Evolutionary conservation across 2,329 filamentous ascomycete genomes (phyloP).

Genomic region (Pseudogymnoascus sp.): DNA sequence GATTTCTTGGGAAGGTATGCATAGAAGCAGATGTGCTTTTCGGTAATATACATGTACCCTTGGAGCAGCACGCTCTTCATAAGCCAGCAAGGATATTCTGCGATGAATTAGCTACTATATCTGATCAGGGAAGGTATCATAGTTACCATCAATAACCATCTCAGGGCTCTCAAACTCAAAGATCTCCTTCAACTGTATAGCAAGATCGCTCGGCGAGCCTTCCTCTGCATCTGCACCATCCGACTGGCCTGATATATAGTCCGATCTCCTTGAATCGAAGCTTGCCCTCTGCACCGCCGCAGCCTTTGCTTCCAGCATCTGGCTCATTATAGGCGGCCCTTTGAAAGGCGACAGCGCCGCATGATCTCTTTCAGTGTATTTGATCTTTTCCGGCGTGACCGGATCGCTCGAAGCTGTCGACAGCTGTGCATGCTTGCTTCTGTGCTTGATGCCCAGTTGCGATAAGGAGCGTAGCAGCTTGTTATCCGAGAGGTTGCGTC

Average conservation of each 20-base stretch:
- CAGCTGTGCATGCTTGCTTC: slow-evolving; percentile 32
- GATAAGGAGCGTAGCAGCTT: slow-evolving; percentile 59
- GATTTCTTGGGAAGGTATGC: slow-evolving; percentile 93
- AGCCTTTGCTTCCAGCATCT: slow-evolving; percentile 65
- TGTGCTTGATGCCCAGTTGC: slow-evolving; percentile 36
- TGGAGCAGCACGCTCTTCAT: slow-evolving; percentile 86
- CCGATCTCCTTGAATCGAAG: slow-evolving; percentile 37
- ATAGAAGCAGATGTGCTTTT: slow-evolving; percentile 92
- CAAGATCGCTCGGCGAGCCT: slow-evolving; percentile 45
- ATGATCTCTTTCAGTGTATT: slow-evolving; percentile 24
- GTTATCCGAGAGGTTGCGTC: slow-evolving; percentile 54
- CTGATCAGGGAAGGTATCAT: neutral
- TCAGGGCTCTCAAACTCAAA: slow-evolving; percentile 77
- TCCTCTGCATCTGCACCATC: slow-evolving; percentile 21
- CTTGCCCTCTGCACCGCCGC: slow-evolving; percentile 52
- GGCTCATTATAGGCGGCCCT: slow-evolving; percentile 64
- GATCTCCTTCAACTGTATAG: slow-evolving; percentile 69
- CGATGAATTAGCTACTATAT: slow-evolving; percentile 16
- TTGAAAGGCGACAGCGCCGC: slow-evolving; percentile 31
- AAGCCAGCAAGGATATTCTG: slow-evolving; percentile 89
- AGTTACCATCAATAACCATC: slow-evolving; percentile 67
- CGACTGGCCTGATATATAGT: slow-evolving; percentile 17
- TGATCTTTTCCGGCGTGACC: slow-evolving; percentile 16
- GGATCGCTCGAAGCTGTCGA: slow-evolving; percentile 25
- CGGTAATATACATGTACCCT: slow-evolving; percentile 92